Evolutionary conservation across 106 monocot species (phyloP).

Genomic region (Platanthera guangdongensis): DNA sequence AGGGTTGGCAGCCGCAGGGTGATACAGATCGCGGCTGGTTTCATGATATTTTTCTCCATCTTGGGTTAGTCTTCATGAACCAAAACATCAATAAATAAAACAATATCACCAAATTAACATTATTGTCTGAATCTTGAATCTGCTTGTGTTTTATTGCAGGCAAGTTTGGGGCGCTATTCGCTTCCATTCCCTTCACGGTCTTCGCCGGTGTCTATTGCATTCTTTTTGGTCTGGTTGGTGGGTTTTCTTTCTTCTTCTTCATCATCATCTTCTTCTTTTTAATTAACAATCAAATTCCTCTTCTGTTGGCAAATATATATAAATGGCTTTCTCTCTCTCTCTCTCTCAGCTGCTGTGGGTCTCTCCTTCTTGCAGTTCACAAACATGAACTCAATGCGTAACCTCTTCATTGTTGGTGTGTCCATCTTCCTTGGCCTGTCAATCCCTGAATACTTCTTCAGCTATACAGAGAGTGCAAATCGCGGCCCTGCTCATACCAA

Average conservation of each 20-base stretch:
- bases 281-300: background rate
- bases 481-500: slow-evolving; percentile 77
- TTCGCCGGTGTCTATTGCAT: slow-evolving; percentile 91
- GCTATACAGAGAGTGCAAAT: slow-evolving; percentile 29
- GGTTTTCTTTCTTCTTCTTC: slow-evolving; percentile 5
- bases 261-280: too few species aligned
- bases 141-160: slow-evolving; percentile 28
- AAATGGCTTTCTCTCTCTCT: background rate
- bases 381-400: slow-evolving; percentile 99
- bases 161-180: slow-evolving; percentile 95
- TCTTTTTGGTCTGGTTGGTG: slow-evolving; percentile 87
- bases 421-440: slow-evolving; percentile 88
- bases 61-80: slow-evolving; percentile 37
- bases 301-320: background rate
- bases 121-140: background rate
- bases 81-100: background rate
- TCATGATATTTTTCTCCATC: slow-evolving; percentile 97
- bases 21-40: slow-evolving; percentile 87
- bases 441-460: slow-evolving; percentile 80
- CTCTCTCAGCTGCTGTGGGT: slow-evolving; percentile 73
- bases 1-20: slow-evolving; percentile 87
- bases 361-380: slow-evolving; percentile 99
- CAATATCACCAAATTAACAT: background rate
- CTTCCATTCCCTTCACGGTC: slow-evolving; percentile 89
- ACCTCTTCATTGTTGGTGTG: slow-evolving; percentile 85